These are phyloP conservation scores for Coemansia furcata DNA, from an alignment of 192 early-diverging fungal species.

Conservation along the genomic window DNA sequence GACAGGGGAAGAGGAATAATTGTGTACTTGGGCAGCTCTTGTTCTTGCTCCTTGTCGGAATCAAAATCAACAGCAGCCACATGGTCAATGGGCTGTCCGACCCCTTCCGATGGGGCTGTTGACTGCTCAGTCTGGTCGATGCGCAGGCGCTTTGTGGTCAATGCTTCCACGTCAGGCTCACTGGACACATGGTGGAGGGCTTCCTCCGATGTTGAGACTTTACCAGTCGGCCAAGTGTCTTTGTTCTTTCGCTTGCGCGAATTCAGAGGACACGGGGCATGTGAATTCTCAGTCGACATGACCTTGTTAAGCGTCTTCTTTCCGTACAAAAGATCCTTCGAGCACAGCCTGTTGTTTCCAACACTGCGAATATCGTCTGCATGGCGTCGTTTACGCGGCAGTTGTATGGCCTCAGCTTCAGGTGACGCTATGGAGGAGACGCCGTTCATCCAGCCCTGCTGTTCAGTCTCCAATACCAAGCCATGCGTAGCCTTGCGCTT, in stretches of 20 bases:
- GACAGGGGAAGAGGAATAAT: constrained; percentile 1
- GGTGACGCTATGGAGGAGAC: neutral
- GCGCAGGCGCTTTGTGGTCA: neutral
- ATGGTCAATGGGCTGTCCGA: neutral
- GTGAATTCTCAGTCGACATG: neutral
- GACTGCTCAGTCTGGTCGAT: neutral
- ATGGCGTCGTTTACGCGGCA: constrained; percentile 5
- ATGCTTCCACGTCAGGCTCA: neutral
- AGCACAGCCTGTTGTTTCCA: neutral
- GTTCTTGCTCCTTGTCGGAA: neutral
- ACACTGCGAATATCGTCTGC: neutral
- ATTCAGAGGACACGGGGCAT: neutral
- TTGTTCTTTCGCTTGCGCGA: constrained; percentile 12
- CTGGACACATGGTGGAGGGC: neutral
- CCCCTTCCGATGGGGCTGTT: neutral
- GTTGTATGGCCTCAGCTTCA: neutral
- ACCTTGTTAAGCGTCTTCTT: neutral
- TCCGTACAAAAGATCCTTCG: constrained; percentile 3
- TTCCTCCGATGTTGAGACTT: neutral
- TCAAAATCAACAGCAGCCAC: neutral
- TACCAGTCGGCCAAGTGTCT: neutral
- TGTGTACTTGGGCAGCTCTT: neutral
- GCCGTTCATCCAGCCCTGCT: neutral
- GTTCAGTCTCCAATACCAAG: neutral
- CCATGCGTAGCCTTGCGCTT: constrained; percentile 3